These are phyloP conservation scores for Centaurea solstitialis DNA, from an alignment of 129 eudicot genomes.

Conservation along the genomic window DNA sequence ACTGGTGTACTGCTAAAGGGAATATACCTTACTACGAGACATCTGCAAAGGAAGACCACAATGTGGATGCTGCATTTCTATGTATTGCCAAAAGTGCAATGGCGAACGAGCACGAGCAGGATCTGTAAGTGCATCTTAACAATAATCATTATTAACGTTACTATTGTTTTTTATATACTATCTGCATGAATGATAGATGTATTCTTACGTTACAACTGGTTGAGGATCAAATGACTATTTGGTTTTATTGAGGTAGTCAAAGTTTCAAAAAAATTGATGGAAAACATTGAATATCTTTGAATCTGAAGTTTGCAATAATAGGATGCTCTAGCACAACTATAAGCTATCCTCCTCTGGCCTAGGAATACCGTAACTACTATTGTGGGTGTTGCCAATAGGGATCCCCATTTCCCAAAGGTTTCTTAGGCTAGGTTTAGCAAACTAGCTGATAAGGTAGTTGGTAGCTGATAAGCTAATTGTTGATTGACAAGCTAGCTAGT, in stretches of 20 bases:
- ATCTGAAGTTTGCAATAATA: neutral
- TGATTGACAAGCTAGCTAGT: too few relatives aligned
- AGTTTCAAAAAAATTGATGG: neutral
- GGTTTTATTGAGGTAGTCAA: neutral
- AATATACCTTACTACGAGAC: slow-evolving; percentile 90
- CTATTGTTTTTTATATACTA: neutral
- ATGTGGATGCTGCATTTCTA: slow-evolving; percentile 78
- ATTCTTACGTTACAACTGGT: neutral
- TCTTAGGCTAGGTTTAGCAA: too few relatives aligned
- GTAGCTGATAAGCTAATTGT: too few relatives aligned
- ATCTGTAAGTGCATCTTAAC: slow-evolving; percentile 59
- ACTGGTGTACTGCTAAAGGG: slow-evolving; percentile 92
- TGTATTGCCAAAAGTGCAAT: slow-evolving; percentile 74
- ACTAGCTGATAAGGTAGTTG: too few relatives aligned
- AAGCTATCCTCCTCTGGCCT: neutral
- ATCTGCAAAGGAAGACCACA: slow-evolving; percentile 87
- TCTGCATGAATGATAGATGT: neutral
- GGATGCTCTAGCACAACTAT: neutral
- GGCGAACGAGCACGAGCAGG: slow-evolving; percentile 81
- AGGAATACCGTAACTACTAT: neutral
- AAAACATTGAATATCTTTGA: neutral
- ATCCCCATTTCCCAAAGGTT: too few relatives aligned
- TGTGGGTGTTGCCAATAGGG: neutral
- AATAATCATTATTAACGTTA: neutral
- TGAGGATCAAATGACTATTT: neutral